Base-by-base conservation (phyloP, 495 filamentous ascomycete species). In the Hypoxylon lienhwacheense region DNA sequence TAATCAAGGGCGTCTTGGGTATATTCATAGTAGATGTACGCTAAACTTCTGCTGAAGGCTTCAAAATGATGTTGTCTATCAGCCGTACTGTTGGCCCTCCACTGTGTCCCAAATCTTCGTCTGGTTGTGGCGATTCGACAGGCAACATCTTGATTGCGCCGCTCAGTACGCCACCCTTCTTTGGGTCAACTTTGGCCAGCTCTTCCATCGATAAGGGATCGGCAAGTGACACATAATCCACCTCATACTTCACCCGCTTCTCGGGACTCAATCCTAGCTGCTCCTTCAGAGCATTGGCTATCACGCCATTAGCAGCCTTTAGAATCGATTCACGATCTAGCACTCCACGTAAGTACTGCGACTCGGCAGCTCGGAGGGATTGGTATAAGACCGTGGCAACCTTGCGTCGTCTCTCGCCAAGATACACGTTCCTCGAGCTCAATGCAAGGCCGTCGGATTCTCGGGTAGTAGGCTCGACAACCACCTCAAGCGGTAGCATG, bases 381-480 rank as follows among this genome's bases (percentile, higher is more conserved):
- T 76, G 78, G 35, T 77, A 78, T 15, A 99, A 70, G 7, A 89
- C 85, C 1, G 83, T 81, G 0, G 90, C 91, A 2, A 88, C 80
- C 2, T 69, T 66, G 19, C 93, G 78, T 63, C 93, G 76, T 31
- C 89, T 76, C 31, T 75, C 67, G 1, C 93, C 95, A 2, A 99
- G 77, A 69, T 97, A 97, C 20, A 96, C 88, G 70, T 99, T 99
- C 45, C 93, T 77, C 10, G 87, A 92, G 67, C 91, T 97, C 79
- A 96, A 76, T n/a, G 93, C 93, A 57, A 99, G 71, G 5, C 95
- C 93, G 70, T 93, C 89, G 1, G 66, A 39, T 50, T 95, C 91
- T n/a, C 93, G 77, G 29, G 80, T 69, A 1, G 93, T 98, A 3
- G 78, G 67, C 2, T 86, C 83, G 26, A 97, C 76, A 4, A 84